These are phyloP conservation scores for Talaromyces verruculosus DNA, from an alignment of 2,329 filamentous ascomycete genomes.

Conservation along the genomic window DNA sequence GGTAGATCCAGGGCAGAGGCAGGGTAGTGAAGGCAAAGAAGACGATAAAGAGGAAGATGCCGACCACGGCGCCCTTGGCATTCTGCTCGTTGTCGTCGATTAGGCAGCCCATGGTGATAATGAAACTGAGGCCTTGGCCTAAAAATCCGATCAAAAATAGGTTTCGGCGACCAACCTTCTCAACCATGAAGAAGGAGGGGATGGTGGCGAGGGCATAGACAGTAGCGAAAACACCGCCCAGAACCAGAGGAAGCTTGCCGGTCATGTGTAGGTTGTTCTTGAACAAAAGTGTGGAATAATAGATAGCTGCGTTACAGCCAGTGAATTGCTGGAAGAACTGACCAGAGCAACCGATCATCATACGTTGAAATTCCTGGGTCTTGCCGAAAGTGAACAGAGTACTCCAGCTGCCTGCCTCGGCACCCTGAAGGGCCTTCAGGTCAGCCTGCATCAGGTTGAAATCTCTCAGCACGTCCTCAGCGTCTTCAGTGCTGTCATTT, in stretches of 20 bases:
- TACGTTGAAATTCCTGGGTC: slow-evolving; percentile 42
- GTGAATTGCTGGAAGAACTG: slow-evolving; percentile 52
- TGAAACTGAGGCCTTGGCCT: slow-evolving; percentile 32
- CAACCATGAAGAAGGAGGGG: slow-evolving; percentile 52
- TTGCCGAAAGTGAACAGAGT: slow-evolving; percentile 30
- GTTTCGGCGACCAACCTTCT: slow-evolving; percentile 41
- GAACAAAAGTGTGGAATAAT: slow-evolving; percentile 52
- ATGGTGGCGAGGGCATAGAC: slow-evolving; percentile 43
- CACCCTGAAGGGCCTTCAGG: slow-evolving; percentile 62
- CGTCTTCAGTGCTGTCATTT: slow-evolving; percentile 51
- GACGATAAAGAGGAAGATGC: slow-evolving; percentile 65
- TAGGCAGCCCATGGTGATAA: slow-evolving; percentile 29
- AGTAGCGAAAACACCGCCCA: slow-evolving; percentile 56
- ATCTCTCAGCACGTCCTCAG: slow-evolving; percentile 12
- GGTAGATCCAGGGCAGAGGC: slow-evolving; percentile 57
- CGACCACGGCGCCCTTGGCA: slow-evolving; percentile 29
- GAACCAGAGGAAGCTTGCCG: slow-evolving; percentile 49
- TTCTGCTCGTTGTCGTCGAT: slow-evolving; percentile 21
- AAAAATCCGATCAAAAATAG: slow-evolving; percentile 28
- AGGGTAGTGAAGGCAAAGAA: slow-evolving; percentile 64
- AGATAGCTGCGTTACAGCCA: slow-evolving; percentile 54
- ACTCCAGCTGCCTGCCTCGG: slow-evolving; percentile 62
- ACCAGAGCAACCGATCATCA: slow-evolving; percentile 42
- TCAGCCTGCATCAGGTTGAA: slow-evolving; percentile 17
- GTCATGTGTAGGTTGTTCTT: slow-evolving; percentile 44